phyloP scores from a whole-genome alignment of 73 alveolate genomes.

The Paramecium octaurelia region DNA sequence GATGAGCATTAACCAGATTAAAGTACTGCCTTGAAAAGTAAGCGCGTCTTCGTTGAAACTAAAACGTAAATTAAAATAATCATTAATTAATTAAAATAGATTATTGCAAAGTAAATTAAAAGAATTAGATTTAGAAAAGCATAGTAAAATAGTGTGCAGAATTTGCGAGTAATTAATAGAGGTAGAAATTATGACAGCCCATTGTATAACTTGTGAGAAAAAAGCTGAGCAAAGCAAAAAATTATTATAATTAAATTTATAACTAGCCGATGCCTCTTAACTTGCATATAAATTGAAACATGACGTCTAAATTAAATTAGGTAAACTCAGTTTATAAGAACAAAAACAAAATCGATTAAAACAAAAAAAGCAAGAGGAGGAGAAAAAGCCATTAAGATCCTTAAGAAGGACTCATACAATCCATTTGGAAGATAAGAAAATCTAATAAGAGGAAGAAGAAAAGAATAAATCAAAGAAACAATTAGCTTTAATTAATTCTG shows the following conservation, averaged over 20 bases:
- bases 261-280: background rate
- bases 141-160: conserved; percentile 1
- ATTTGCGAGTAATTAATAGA: conserved; percentile 27
- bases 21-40: background rate
- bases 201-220: conserved; percentile 40
- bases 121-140: conserved; percentile 1
- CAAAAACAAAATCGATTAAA: background rate
- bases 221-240: conserved; percentile 14
- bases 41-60: background rate
- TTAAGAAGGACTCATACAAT: conserved; percentile 40
- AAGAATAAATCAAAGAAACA: background rate
- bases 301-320: background rate
- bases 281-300: conserved; percentile 10
- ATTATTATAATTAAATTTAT: conserved; percentile 3
- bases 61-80: background rate
- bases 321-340: background rate
- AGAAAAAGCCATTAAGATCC: conserved; percentile 16
- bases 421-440: background rate
- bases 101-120: background rate
- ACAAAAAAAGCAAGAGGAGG: conserved; percentile 1
- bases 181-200: conserved; percentile 18
- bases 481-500: background rate
- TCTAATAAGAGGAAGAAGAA: background rate
- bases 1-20: background rate
- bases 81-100: conserved; percentile 18